Evolutionary conservation across 371 early-diverging fungal species (phyloP).

Genomic region (Apophysomyces elegans): DNA sequence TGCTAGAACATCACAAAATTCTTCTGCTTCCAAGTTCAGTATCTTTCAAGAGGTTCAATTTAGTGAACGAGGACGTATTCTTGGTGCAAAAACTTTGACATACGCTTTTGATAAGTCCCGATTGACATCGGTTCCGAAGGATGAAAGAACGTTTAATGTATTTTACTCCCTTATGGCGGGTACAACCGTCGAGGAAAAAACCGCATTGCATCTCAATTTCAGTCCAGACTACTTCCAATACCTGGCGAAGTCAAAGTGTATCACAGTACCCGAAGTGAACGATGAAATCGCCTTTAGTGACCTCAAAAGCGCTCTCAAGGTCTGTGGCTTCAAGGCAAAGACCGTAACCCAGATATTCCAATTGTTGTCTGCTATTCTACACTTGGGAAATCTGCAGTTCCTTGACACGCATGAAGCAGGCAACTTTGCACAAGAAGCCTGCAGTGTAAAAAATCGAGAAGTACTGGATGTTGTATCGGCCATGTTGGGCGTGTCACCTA

Average conservation of each 20-base stretch:
- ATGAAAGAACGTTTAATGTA: constrained; percentile 86
- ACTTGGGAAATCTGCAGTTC: constrained; percentile 75
- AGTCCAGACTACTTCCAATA: constrained; percentile 45
- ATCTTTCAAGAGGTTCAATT: constrained; percentile 86
- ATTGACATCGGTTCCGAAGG: constrained; percentile 58
- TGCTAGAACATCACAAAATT: constrained; percentile 61
- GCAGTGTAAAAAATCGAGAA: constrained; percentile 65
- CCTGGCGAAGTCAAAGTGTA: constrained; percentile 38
- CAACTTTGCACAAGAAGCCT: constrained; percentile 56
- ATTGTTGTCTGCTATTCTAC: constrained; percentile 77
- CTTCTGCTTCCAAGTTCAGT: constrained; percentile 72
- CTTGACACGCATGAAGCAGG: constrained; percentile 38
- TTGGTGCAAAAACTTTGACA: constrained; percentile 79
- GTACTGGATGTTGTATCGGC: constrained; percentile 76
- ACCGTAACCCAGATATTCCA: constrained; percentile 73
- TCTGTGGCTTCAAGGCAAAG: constrained; percentile 77
- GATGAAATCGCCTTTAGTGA: constrained; percentile 65
- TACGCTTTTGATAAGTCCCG: constrained; percentile 84
- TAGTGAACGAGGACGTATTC: constrained; percentile 73
- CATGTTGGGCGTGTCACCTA: constrained; percentile 78
- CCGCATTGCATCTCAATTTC: constrained; percentile 47
- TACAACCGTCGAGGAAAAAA: constrained; percentile 50
- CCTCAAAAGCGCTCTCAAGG: constrained; percentile 72
- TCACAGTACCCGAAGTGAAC: constrained; percentile 34
- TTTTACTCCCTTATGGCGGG: constrained; percentile 84